These are phyloP conservation scores for Rhizopus arrhizus DNA, from an alignment of 371 early-diverging fungal species.

Conservation along the genomic window DNA sequence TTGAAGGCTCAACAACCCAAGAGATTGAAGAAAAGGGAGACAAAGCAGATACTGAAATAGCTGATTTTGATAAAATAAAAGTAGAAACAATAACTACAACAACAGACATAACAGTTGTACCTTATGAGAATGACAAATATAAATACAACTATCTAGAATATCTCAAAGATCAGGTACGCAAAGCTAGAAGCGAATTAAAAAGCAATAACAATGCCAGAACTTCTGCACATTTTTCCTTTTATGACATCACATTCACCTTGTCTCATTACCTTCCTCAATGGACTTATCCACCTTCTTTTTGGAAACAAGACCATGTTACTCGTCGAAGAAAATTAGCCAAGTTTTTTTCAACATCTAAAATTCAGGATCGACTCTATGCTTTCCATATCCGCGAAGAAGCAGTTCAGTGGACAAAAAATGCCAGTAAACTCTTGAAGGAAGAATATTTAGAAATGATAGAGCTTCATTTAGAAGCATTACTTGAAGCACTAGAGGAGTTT, in stretches of 20 bases:
- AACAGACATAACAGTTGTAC: too few relatives aligned
- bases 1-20: too few relatives aligned
- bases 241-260: slow-evolving; percentile 16
- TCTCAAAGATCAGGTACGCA: neutral
- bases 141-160: neutral
- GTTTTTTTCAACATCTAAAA: slow-evolving; percentile 4
- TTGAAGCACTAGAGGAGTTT: slow-evolving; percentile 7
- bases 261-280: slow-evolving; percentile 9
- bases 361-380: slow-evolving; percentile 6
- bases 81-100: too few relatives aligned
- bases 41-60: too few relatives aligned
- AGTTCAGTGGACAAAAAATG: slow-evolving; percentile 6
- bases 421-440: neutral
- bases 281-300: slow-evolving; percentile 4
- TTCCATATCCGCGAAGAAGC: slow-evolving; percentile 12
- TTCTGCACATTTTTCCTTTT: slow-evolving; percentile 13
- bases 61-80: too few relatives aligned
- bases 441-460: neutral
- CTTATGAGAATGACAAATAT: too few relatives aligned
- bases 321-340: slow-evolving; percentile 21
- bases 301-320: slow-evolving; percentile 15
- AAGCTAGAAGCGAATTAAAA: slow-evolving; percentile 8
- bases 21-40: too few relatives aligned
- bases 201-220: slow-evolving; percentile 16
- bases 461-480: neutral